Conservation (phyloP, 2,329 filamentous ascomycete species). For the Biscogniauxia marginata region DNA sequence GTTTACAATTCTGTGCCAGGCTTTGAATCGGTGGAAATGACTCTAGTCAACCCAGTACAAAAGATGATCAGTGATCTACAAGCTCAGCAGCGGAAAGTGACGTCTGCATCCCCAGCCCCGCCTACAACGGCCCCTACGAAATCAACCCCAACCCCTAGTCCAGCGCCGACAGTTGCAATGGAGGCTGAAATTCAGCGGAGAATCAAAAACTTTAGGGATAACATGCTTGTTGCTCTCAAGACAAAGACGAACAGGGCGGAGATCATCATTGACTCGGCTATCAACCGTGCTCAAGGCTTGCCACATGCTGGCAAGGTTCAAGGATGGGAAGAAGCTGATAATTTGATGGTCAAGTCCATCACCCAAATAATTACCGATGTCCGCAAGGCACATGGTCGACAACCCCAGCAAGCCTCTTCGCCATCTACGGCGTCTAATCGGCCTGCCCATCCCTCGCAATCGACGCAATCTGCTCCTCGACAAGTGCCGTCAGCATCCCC, state of each 20-base stretch:
- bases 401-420: slow-evolving; percentile 15
- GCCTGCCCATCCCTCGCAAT: slow-evolving; percentile 11
- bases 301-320: slow-evolving; percentile 25
- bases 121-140: slow-evolving; percentile 15
- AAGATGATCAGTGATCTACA: slow-evolving; percentile 32
- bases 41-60: slow-evolving; percentile 28
- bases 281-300: slow-evolving; percentile 32
- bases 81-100: slow-evolving; percentile 21
- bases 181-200: slow-evolving; percentile 32
- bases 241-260: slow-evolving; percentile 32
- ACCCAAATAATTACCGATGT: slow-evolving; percentile 31
- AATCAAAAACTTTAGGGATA: slow-evolving; percentile 30
- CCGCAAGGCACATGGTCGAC: slow-evolving; percentile 25
- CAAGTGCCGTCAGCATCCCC: slow-evolving; percentile 25
- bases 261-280: slow-evolving; percentile 32
- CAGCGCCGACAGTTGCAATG: slow-evolving; percentile 21
- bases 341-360: slow-evolving; percentile 32
- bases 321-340: slow-evolving; percentile 33
- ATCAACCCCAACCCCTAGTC: slow-evolving; percentile 25
- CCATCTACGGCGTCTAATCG: slow-evolving; percentile 11
- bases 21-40: slow-evolving; percentile 29
- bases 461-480: slow-evolving; percentile 12
- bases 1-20: slow-evolving; percentile 24
- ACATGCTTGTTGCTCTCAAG: slow-evolving; percentile 30
- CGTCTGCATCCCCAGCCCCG: slow-evolving; percentile 27